A percentile compares a stretch with the other conserved stretches of the same genome.
Conservation (phyloP, 1,284 basidiomycete genomes). For the Chondrostereum purpureum region DNA sequence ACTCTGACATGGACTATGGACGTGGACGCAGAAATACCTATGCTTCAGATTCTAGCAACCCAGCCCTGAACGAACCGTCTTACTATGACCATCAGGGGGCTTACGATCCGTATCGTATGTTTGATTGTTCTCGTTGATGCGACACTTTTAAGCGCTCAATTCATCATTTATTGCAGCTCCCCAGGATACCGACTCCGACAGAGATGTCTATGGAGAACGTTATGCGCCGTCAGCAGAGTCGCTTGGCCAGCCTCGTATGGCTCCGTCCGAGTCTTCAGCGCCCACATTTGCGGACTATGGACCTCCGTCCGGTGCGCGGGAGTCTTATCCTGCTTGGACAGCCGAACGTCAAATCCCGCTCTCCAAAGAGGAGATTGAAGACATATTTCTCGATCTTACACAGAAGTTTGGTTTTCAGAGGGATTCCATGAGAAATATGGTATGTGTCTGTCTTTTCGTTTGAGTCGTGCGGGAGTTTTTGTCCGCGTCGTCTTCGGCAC, state of each 20-base stretch:
- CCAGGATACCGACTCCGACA: slow-evolving; percentile 73
- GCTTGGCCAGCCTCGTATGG: slow-evolving; percentile 47
- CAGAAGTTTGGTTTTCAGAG: slow-evolving; percentile 99
- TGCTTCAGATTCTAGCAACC: slow-evolving; percentile 63
- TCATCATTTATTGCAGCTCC: slow-evolving; percentile 37
- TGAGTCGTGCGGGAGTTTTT: slow-evolving; percentile 1
- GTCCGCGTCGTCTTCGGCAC: slow-evolving; percentile 6
- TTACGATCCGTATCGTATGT: slow-evolving; percentile 62
- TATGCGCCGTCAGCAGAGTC: slow-evolving; percentile 70
- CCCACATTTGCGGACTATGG: slow-evolving; percentile 56
- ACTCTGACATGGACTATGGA: too few species aligned
- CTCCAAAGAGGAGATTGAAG: slow-evolving; percentile 98
- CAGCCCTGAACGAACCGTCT: slow-evolving; percentile 42
- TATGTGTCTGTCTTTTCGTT: slow-evolving; percentile 29
- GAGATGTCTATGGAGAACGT: slow-evolving; percentile 62
- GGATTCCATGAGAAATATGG: slow-evolving; percentile 89
- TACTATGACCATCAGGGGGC: slow-evolving; percentile 58
- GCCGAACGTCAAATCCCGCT: slow-evolving; percentile 89
- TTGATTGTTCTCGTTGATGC: slow-evolving; percentile 12
- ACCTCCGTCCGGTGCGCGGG: slow-evolving; percentile 45
- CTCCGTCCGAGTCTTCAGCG: slow-evolving; percentile 56
- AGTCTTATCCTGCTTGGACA: slow-evolving; percentile 92
- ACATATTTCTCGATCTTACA: slow-evolving; percentile 94
- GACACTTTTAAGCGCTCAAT: slow-evolving; percentile 17
- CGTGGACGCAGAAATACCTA: slow-evolving; percentile 55